Evolutionary conservation across 164 flowering plant species (phyloP).

Genomic region (Protea cynaroides): DNA sequence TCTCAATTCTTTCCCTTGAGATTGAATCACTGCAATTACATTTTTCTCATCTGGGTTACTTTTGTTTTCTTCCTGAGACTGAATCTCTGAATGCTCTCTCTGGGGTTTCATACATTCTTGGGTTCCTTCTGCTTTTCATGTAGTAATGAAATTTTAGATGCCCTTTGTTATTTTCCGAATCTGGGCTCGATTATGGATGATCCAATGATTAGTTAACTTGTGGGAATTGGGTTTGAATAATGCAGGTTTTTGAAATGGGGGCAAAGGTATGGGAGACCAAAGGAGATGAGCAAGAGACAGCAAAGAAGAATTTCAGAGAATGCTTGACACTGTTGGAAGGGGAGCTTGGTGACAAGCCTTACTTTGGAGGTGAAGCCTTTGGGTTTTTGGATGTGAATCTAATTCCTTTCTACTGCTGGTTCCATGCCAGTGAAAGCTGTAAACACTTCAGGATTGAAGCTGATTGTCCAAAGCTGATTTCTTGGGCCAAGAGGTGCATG

Average conservation of each 20-base stretch:
- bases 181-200: too few relatives aligned
- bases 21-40: too few relatives aligned
- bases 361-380: conserved; percentile 12
- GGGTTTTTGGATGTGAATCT: conserved; percentile 6
- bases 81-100: too few relatives aligned
- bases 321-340: conserved; percentile 11
- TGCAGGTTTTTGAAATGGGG: background rate
- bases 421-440: background rate
- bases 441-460: conserved; percentile 9
- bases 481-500: conserved; percentile 13
- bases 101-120: too few relatives aligned
- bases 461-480: conserved; percentile 8
- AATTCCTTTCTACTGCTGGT: conserved; percentile 3
- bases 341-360: conserved; percentile 12
- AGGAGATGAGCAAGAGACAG: conserved; percentile 11
- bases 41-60: too few relatives aligned
- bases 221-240: too few relatives aligned
- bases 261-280: conserved; percentile 1
- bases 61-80: too few relatives aligned
- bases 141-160: too few relatives aligned
- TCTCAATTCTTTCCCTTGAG: too few relatives aligned
- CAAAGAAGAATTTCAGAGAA: conserved; percentile 7
- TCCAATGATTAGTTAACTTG: too few relatives aligned
- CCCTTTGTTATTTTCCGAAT: too few relatives aligned
- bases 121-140: too few relatives aligned